Base-by-base conservation (phyloP, 768 basidiomycete genomes). In the Russula virescens region DNA sequence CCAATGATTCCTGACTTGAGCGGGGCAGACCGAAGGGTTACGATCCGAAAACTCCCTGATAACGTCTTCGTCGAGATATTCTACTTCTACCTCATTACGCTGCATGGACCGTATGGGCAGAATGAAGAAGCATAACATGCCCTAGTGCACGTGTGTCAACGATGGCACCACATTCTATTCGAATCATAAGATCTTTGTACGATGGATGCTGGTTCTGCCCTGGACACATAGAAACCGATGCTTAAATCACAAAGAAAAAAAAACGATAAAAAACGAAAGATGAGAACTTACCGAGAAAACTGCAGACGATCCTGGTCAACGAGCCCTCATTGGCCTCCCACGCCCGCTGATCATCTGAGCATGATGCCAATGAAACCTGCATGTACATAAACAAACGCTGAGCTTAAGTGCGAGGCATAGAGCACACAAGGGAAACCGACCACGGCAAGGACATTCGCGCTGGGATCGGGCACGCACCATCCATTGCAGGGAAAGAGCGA, bases 321-420 rank as follows among this genome's bases (percentile, higher is more conserved):
- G 69, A 68, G 18, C 55, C 60, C 28, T 66, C 69, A 1, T 63
- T 60, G 25, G 55, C 21, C 47, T 71, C 71, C 65, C 67, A 72
- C 8, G 67, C 50, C 35, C 42, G 59, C 51, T 71, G 71, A 49
- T 60, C 45, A 46, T 71, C 69, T 14, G 62, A 63, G 43, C 68
- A 68, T 3, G 68, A 67, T 11, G 69, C 63, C 13, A 71, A 26
- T 0, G 68, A 69, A 1, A 59, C 21, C 61, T 62, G n/a, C n/a
- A n/a, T n/a, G n/a, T 38, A 10, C 21, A 40, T 21, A 5, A 21
- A 14, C 23, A n/a, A 19, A 46, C 23, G 10, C 16, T 7, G 23
- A 5, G 43, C 13, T 42, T 19, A 16, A 45, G 38, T 34, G 18
- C 16, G 3, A 3, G 19, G 7, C 2, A 54, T 26, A 47, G 3